Base-by-base conservation (phyloP, 148 eudicot genomes). In the Drosera capensis region DNA sequence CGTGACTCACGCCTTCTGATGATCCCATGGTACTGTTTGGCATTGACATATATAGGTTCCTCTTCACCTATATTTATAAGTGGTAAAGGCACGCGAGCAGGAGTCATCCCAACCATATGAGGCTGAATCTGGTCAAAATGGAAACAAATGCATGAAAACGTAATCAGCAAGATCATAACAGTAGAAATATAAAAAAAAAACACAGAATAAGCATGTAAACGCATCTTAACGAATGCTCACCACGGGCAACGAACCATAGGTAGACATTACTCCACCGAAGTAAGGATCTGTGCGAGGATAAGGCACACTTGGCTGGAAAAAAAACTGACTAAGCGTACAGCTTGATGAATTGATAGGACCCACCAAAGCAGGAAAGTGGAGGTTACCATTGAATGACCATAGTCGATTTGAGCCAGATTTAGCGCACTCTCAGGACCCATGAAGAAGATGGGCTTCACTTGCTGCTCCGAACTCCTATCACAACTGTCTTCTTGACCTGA, bases 231-330 rank as follows among this genome's bases (percentile, higher is more conserved):
- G 20, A 25, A 54, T 25, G 62, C 86, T 75, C 56, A 84, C 95
- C 29, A 51, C 31, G 58, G 77, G 51, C 20, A 66, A 52, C 21
- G 79, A 56, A 56, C 79, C 86, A 59, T 78, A 84, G 8, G 79
- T 65, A 47, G 75, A 22, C 40, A 56, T 39, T 44, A 79, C 44
- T 5, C 78, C 81, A 40, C 45, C 56, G 50, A 30, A 51, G 71
- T 63, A 78, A 40, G 85, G 81, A 60, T 88, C 86, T 23, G 71
- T 43, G 48, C 60, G 67, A 37, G 78, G 72, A 61, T 75, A 66
- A 17, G 71, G 61, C 63, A 68, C 44, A 31, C 64, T 62, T 41
- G 61, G 36, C 93, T 75, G 73, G 43, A 48, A 38, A 29, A 16
- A 31, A 21, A 25, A 13, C 15, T 17, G 14, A 37, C 37, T 55